Percentiles rank a stretch among this genome's conserved stretches.
These are phyloP conservation scores for Fomitopsis schrenkii DNA, from an alignment of 1,284 basidiomycete genomes.

Conservation along the genomic window DNA sequence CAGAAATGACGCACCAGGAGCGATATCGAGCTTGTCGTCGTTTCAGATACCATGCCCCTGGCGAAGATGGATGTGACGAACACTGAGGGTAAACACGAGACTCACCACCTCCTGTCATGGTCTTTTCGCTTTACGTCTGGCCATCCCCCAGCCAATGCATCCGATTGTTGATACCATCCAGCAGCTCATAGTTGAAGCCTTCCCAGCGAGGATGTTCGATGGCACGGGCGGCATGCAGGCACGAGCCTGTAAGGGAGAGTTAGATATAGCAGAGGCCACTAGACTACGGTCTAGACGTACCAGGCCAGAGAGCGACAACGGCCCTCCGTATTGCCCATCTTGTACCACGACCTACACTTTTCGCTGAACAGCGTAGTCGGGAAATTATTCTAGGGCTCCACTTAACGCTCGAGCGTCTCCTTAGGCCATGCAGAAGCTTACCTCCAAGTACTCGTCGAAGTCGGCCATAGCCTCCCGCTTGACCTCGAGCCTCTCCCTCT, in stretches of 20 bases:
- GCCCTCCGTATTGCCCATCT: constrained; percentile 54
- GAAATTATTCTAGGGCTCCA: constrained; percentile 35
- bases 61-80: neutral
- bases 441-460: constrained; percentile 52
- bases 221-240: constrained; percentile 45
- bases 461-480: constrained; percentile 55
- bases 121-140: constrained; percentile 40
- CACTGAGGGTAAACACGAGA: constrained; percentile 1
- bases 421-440: constrained; percentile 1
- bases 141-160: constrained; percentile 62
- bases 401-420: neutral
- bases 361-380: constrained; percentile 54
- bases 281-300: constrained; percentile 22
- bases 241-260: constrained; percentile 37
- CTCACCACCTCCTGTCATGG: constrained; percentile 44
- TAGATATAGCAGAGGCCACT: neutral
- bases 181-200: constrained; percentile 52
- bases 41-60: constrained; percentile 45
- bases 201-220: constrained; percentile 60
- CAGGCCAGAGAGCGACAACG: constrained; percentile 59
- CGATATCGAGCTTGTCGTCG: constrained; percentile 28
- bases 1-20: constrained; percentile 9
- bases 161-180: constrained; percentile 41
- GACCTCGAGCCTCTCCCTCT: constrained; percentile 53
- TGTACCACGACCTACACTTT: constrained; percentile 66